These are phyloP conservation scores for Ilyonectria destructans DNA, from an alignment of 2,329 filamentous ascomycete species.

Conservation along the genomic window DNA sequence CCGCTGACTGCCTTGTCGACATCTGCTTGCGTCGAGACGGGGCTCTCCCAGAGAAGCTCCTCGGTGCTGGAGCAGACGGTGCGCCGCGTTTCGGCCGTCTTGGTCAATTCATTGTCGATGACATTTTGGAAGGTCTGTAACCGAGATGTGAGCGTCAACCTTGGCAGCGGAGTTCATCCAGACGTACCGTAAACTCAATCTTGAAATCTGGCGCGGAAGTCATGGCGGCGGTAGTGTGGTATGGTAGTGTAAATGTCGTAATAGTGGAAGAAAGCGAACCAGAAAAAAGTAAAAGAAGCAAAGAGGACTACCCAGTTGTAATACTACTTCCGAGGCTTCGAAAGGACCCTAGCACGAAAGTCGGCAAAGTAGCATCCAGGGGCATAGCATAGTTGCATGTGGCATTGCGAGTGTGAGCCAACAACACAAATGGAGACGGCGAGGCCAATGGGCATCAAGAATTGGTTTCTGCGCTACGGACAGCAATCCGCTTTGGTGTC, in stretches of 20 bases:
- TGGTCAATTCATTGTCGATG: slow-evolving; percentile 45
- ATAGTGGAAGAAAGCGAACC: neutral
- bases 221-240: neutral
- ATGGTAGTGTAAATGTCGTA: neutral
- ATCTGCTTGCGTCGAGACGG: slow-evolving; percentile 49
- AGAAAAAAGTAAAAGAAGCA: neutral
- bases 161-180: neutral
- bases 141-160: neutral
- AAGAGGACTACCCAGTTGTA: neutral
- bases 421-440: neutral
- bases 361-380: neutral
- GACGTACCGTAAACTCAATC: slow-evolving; percentile 14
- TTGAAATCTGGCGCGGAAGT: slow-evolving; percentile 14
- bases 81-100: slow-evolving; percentile 39
- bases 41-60: slow-evolving; percentile 51
- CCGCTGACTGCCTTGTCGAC: slow-evolving; percentile 51
- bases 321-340: neutral
- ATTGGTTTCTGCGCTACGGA: neutral
- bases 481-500: neutral
- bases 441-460: neutral
- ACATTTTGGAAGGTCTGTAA: slow-evolving; percentile 51
- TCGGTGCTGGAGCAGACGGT: slow-evolving; percentile 52
- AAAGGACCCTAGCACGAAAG: neutral
- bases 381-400: neutral
- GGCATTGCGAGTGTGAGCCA: neutral